phyloP scores from a whole-genome alignment of 2,329 filamentous ascomycete genomes.

The Paradendryphiella salina region DNA sequence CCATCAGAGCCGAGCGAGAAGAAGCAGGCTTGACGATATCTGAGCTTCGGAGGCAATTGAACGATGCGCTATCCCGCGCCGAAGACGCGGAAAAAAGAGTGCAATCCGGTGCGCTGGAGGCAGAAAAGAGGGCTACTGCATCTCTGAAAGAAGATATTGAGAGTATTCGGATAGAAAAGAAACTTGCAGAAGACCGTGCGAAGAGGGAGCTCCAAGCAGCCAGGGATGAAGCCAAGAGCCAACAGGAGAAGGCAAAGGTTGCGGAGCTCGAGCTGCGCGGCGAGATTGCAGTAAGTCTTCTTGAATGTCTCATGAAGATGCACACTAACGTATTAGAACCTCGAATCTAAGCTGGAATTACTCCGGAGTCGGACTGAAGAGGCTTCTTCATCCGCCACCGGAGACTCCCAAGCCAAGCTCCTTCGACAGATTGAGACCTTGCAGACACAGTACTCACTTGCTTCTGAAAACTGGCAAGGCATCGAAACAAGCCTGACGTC shows the following conservation, averaged over 20 bases:
- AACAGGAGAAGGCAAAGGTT: slow-evolving; percentile 68
- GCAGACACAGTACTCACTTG: slow-evolving; percentile 91
- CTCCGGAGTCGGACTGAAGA: slow-evolving; percentile 87
- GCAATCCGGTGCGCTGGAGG: slow-evolving; percentile 68
- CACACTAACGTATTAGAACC: slow-evolving; percentile 54
- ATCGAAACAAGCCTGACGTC: slow-evolving; percentile 86
- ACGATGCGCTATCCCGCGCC: slow-evolving; percentile 66
- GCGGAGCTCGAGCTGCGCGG: slow-evolving; percentile 76
- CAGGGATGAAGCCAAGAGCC: slow-evolving; percentile 71
- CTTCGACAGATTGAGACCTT: slow-evolving; percentile 92
- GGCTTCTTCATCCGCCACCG: slow-evolving; percentile 76
- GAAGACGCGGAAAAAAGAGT: slow-evolving; percentile 68
- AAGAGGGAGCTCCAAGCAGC: slow-evolving; percentile 71
- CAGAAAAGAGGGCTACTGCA: slow-evolving; percentile 61
- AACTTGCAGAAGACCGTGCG: slow-evolving; percentile 70
- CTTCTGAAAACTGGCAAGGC: slow-evolving; percentile 96
- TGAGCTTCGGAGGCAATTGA: slow-evolving; percentile 70
- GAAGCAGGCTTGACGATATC: slow-evolving; percentile 67
- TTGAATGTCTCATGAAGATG: background rate
- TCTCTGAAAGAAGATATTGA: slow-evolving; percentile 67
- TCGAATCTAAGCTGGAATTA: slow-evolving; percentile 89
- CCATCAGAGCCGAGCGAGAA: slow-evolving; percentile 64
- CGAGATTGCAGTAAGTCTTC: slow-evolving; percentile 62
- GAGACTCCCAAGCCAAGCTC: slow-evolving; percentile 85
- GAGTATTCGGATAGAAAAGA: slow-evolving; percentile 72